Percentiles rank a stretch among this genome's conserved stretches.
phyloP scores from a whole-genome alignment of 148 eudicot genomes.

The Euryodendron excelsum region DNA sequence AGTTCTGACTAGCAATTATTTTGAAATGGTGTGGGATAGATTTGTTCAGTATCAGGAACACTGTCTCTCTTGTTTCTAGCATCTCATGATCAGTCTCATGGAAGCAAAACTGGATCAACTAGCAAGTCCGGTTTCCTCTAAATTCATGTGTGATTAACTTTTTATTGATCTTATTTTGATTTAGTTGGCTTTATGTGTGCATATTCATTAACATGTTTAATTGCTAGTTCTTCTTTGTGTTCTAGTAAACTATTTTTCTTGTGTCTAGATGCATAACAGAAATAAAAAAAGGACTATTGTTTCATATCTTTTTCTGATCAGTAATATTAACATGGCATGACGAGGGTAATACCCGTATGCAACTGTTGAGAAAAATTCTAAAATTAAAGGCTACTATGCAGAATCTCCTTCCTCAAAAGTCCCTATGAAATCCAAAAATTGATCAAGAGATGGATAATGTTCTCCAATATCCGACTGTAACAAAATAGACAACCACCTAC shows the following conservation, averaged over 20 bases:
- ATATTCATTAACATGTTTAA: background rate
- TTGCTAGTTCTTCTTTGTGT: constrained; percentile 6
- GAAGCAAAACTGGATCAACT: constrained; percentile 20
- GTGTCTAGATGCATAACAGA: too few relatives aligned
- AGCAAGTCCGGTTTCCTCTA: constrained; percentile 18
- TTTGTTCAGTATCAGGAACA: constrained; percentile 46
- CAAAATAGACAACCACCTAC: too few relatives aligned
- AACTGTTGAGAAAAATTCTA: too few relatives aligned
- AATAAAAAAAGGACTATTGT: too few relatives aligned
- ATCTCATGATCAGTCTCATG: constrained; percentile 27
- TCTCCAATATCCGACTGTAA: too few relatives aligned
- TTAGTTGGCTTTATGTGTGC: background rate
- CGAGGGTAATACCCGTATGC: too few relatives aligned
- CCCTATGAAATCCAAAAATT: too few relatives aligned
- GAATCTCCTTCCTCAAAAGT: too few relatives aligned
- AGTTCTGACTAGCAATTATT: constrained; percentile 45
- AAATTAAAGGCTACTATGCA: too few relatives aligned
- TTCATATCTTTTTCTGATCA: too few relatives aligned
- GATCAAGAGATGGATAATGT: too few relatives aligned
- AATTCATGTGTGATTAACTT: background rate
- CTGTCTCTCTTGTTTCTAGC: constrained; percentile 39
- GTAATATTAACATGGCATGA: too few relatives aligned
- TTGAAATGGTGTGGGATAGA: constrained; percentile 48
- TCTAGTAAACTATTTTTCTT: background rate
- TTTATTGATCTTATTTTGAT: background rate